Conservation (phyloP, 2,329 filamentous ascomycete genomes). For the Ampelomyces quisqualis region DNA sequence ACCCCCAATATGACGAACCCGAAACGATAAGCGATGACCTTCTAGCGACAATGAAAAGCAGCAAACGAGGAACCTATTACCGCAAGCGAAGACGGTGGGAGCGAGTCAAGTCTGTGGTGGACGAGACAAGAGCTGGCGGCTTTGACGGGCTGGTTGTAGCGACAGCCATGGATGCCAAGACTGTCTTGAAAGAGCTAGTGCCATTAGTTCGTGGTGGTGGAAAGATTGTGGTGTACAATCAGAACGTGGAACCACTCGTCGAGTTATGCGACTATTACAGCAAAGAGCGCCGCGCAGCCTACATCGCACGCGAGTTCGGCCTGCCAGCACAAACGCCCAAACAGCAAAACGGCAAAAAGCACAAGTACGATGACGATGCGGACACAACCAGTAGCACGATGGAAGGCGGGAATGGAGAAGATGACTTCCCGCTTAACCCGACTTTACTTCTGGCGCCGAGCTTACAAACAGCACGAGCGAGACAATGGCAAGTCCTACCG, state of each 20-base stretch:
- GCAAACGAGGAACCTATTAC: constrained; percentile 80
- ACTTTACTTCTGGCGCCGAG: constrained; percentile 75
- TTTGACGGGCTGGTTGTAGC: constrained; percentile 85
- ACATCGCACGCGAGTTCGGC: constrained; percentile 35
- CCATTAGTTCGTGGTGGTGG: constrained; percentile 82
- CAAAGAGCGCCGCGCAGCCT: constrained; percentile 75
- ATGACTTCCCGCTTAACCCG: constrained; percentile 85
- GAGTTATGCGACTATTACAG: constrained; percentile 81
- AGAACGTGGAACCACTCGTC: constrained; percentile 75
- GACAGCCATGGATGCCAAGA: constrained; percentile 76
- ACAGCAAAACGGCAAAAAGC: constrained; percentile 20
- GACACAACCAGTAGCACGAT: constrained; percentile 15
- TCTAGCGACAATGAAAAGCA: constrained; percentile 72
- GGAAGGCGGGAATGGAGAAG: constrained; percentile 35
- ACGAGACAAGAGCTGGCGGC: constrained; percentile 70
- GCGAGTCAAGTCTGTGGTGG: constrained; percentile 68
- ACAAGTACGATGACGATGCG: constrained; percentile 21
- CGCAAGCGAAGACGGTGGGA: constrained; percentile 86
- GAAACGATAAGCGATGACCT: constrained; percentile 59
- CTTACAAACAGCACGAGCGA: constrained; percentile 76
- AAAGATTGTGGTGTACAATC: constrained; percentile 81
- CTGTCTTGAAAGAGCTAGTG: constrained; percentile 71
- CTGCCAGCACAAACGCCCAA: constrained; percentile 10
- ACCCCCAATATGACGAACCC: constrained; percentile 73
- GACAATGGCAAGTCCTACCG: constrained; percentile 87